Conservation (phyloP, 495 filamentous ascomycete species). For the Annulohypoxylon nitens region DNA sequence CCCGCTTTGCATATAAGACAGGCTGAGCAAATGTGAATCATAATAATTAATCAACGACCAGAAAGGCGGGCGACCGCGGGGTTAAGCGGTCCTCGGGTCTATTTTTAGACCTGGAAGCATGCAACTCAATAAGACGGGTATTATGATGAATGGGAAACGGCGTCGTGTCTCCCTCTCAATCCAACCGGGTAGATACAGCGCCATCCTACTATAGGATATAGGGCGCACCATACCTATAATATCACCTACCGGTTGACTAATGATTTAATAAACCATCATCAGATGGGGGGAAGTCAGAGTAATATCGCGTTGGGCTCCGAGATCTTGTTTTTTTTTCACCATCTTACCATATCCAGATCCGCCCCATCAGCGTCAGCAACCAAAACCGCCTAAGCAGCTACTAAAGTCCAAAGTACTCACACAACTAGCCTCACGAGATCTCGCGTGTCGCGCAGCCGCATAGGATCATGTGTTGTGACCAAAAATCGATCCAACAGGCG, state of each 20-base stretch:
- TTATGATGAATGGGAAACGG: conserved; percentile 42
- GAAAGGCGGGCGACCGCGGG: conserved; percentile 32
- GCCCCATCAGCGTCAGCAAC: conserved; percentile 25
- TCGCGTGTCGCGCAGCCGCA: conserved; percentile 45
- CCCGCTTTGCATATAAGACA: conserved; percentile 41
- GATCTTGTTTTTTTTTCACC: conserved; percentile 30
- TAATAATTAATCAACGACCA: neutral
- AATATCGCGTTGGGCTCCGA: conserved; percentile 37
- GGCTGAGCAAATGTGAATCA: conserved; percentile 20
- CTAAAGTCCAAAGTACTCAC: conserved; percentile 19
- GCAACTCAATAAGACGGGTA: conserved; percentile 46
- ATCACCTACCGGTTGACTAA: conserved; percentile 15
- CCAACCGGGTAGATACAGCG: conserved; percentile 42
- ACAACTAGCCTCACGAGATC: conserved; percentile 39
- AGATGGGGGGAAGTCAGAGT: conserved; percentile 22
- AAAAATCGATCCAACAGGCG: conserved; percentile 14
- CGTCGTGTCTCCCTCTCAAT: conserved; percentile 28
- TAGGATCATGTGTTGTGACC: conserved; percentile 42
- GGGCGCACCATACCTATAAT: neutral
- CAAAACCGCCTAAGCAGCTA: neutral
- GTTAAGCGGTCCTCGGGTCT: conserved; percentile 37
- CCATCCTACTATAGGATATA: conserved; percentile 20
- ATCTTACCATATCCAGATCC: conserved; percentile 34
- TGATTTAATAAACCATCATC: conserved; percentile 31
- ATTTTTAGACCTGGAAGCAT: conserved; percentile 45